Percentiles rank a stretch among this genome's conserved stretches.
Evolutionary conservation across 306 rosid species (phyloP).

Genomic region (Castanea mollissima): DNA sequence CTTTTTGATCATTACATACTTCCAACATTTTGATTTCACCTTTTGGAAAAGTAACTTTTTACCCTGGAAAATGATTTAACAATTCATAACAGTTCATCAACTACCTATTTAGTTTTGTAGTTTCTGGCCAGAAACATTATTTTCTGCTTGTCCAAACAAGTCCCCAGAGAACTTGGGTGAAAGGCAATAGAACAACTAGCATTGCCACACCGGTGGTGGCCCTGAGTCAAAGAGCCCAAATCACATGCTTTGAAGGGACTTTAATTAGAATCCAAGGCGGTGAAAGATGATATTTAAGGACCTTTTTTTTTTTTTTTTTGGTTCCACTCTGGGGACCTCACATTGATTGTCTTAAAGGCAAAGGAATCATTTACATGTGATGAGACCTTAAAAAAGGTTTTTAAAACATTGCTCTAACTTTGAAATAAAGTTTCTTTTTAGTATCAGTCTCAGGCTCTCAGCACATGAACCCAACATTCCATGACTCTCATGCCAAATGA

Average conservation of each 20-base stretch:
- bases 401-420: slow-evolving; percentile 7
- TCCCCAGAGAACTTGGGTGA: background rate
- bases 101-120: slow-evolving; percentile 13
- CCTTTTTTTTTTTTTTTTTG: background rate
- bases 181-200: background rate
- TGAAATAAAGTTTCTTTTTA: slow-evolving; percentile 15
- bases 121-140: slow-evolving; percentile 12
- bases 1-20: slow-evolving; percentile 39
- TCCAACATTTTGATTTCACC: slow-evolving; percentile 36
- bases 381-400: slow-evolving; percentile 14
- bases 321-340: slow-evolving; percentile 27
- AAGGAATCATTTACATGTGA: slow-evolving; percentile 28
- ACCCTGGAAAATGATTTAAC: slow-evolving; percentile 17
- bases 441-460: background rate
- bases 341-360: slow-evolving; percentile 34
- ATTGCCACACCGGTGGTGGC: slow-evolving; percentile 15
- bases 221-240: slow-evolving; percentile 22
- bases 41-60: slow-evolving; percentile 39
- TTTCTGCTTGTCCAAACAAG: slow-evolving; percentile 6
- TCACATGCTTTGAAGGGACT: slow-evolving; percentile 30
- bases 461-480: slow-evolving; percentile 16
- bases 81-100: slow-evolving; percentile 11
- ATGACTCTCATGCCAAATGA: background rate
- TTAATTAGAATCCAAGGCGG: slow-evolving; percentile 45
- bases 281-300: slow-evolving; percentile 17